Evolutionary conservation across 1,284 basidiomycete genomes (phyloP), one percentile per base, ranked within the genome.

Genomic region (Quambalaria eucalypti): DNA sequence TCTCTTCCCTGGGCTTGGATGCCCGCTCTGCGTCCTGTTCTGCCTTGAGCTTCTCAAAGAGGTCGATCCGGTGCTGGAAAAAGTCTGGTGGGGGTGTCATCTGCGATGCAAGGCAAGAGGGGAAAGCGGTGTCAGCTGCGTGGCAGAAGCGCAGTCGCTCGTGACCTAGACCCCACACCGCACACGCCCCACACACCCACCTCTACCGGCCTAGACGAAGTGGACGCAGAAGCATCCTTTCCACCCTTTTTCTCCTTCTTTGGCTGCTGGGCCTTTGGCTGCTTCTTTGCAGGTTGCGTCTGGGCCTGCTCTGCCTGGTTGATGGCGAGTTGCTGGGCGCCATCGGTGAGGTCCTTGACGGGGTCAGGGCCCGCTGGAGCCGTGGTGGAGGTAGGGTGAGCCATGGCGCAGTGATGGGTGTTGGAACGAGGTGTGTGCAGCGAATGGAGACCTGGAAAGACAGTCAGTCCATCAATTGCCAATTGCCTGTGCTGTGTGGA

Each of bases 21-120:
- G 87, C 85, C 2, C 90, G 81, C 73, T 83, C 86, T 51, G 84
- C 84, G 70, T 89, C 87, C 70, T 93, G 83, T 78, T 95, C 87
- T 16, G 82, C 84, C 78, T 92, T 92, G 66, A 93, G 80, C 75
- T 87, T 81, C 52, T 96, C 88, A 70, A 91, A 98, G 69, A 97
- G 84, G 76, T 85, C 84, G 77, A 97, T 84, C 56, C 93, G 85
- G 76, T 88, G 85, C 69, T 87, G 86, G 78, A 97, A 87, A 81
- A 85, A 97, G 52, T 82, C 85, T 19, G 93, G 91, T 19, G 81
- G 82, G 25, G 92, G 91, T 77, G 84, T 81, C 52, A 93, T 79
- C 87, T 92, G 57, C 48, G 65, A 52, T 14, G 5, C 36, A 10
- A 39, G 36, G 10, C 16, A 21, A 4, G 36, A 5, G 21, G 36